Evolutionary conservation across 2,329 filamentous ascomycete genomes (phyloP), one percentile per base, ranked within the genome.

Genomic region (Eurotiales sp.): DNA sequence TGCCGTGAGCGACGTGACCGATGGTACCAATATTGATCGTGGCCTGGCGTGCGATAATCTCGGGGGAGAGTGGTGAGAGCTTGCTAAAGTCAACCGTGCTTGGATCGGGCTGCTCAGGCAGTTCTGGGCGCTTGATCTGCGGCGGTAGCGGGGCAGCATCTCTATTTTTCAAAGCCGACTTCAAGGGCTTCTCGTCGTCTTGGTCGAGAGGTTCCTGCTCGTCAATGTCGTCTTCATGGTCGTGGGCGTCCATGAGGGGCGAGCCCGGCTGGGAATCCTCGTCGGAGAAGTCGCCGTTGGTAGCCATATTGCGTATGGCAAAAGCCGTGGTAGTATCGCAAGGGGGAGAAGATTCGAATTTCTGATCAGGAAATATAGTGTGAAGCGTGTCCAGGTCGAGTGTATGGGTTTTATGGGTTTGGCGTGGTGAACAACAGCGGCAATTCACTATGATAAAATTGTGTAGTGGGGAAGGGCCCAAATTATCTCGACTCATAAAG

Each of bases 21-120:
- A 99, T 97, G 56, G 93, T 96, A 59, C 92, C 93, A 64, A 97
- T 96, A 76, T 97, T 97, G 80, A 97, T 96, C 51, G 93, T 99
- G 51, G 93, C 93, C 81, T 99, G 93, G 65, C 93, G 84, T 56
- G 90, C 90, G 68, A 99, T 99, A 69, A 99, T 97, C 72, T 97
- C 92, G 60, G 91, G 90, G 14, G 92, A 95, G 63, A 96, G 78
- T 52, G 93, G 92, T 59, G 81, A 89, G 63, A 99, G 78, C 48
- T 75, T 83, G 59, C 83, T 81, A 64, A 96, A 81, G 66, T 97
- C 89, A 66, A 99, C 82, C 62, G 90, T 86, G 70, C 87, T 84
- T 64, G 93, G 90, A 61, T 99, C 88, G 59, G 93, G 95, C 78
- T 99, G 93, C 62, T 90, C 88, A 63, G 93, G 93, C 53, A 90